Evolutionary conservation across 257 asterid species (phyloP), one percentile per base, ranked within the genome.

Genomic region (Buddleja alternifolia): DNA sequence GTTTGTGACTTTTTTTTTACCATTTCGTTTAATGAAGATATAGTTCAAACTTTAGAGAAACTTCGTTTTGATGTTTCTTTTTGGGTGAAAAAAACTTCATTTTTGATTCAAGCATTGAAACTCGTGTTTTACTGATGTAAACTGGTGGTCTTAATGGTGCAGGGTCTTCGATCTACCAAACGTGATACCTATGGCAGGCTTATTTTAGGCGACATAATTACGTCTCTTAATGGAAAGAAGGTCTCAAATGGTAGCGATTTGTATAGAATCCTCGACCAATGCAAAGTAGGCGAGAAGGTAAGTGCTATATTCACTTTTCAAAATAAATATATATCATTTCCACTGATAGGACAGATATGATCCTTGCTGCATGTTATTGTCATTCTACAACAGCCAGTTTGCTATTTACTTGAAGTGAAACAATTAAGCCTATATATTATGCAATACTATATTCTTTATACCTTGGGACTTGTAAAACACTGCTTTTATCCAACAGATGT

Each of bases 191-290:
- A 75, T 42, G 90, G 94, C 46, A 78, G 90, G 68, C 86, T 87
- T 63, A 53, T 84, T 60, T 73, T 84, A 75, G 94, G 90, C 36
- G 94, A 84, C 76, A 81, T 87, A 57, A 84, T 87, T 21, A 83
- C 90, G 20, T 84, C 94, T 21, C 70, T 87, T 45, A 79, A 87
- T 42, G 94, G 94, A 24, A 87, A 87, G 79, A 84, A 81, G 70
- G 79, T 87, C 67, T 21, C 90, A 5, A 87, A 82, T 3, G 94
- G 90, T 24, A 80, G 87, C 20, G 94, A 87, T 59, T 59, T 87
- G 69, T 87, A 87, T 76, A 82, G 84, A 87, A 83, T 84, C 70
- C 85, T 84, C 52, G 94, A 87, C 78, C 91, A 84, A 59, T 87
- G 90, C 78, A 73, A 87, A 84, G 94, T 87, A 8, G 90, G 79